Percentiles rank a stretch among this genome's conserved stretches.
Evolutionary conservation across 2,329 filamentous ascomycete species (phyloP).

Genomic region (Paecilomyces sp.): DNA sequence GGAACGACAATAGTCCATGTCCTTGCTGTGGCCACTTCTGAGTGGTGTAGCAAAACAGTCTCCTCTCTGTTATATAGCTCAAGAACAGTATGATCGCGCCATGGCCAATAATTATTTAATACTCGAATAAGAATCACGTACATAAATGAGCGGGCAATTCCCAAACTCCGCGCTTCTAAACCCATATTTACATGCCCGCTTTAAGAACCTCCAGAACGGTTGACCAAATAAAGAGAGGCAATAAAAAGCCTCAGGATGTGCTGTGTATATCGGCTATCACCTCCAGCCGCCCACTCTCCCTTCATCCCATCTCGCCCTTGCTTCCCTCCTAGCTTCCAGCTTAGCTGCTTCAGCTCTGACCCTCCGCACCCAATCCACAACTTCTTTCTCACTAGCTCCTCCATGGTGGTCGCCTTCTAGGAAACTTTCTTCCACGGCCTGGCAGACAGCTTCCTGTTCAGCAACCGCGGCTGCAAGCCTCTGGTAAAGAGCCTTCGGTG

Average conservation of each 20-base stretch:
- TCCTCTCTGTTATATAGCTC: too few species aligned
- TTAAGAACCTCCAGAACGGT: background rate
- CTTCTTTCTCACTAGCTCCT: slow-evolving; percentile 70
- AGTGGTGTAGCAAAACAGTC: too few species aligned
- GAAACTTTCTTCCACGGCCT: slow-evolving; percentile 87
- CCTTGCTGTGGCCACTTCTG: too few species aligned
- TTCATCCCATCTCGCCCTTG: slow-evolving; percentile 92
- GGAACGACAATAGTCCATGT: too few species aligned
- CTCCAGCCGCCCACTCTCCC: slow-evolving; percentile 92
- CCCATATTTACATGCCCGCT: background rate
- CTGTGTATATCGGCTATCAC: slow-evolving; percentile 35
- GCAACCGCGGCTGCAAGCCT: slow-evolving; percentile 66
- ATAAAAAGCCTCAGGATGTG: background rate
- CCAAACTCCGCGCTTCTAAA: background rate
- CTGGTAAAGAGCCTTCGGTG: slow-evolving; percentile 79
- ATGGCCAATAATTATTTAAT: background rate
- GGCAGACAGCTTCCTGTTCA: slow-evolving; percentile 76
- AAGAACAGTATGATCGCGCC: background rate
- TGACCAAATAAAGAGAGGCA: background rate
- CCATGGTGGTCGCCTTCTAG: slow-evolving; percentile 54
- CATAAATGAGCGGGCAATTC: background rate
- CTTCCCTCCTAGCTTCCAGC: slow-evolving; percentile 73
- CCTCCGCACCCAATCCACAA: slow-evolving; percentile 73
- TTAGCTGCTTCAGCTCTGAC: slow-evolving; percentile 74
- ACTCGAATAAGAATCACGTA: background rate